These are phyloP conservation scores for Xylaria hypoxylon DNA, from an alignment of 2,329 filamentous ascomycete genomes.

Conservation along the genomic window DNA sequence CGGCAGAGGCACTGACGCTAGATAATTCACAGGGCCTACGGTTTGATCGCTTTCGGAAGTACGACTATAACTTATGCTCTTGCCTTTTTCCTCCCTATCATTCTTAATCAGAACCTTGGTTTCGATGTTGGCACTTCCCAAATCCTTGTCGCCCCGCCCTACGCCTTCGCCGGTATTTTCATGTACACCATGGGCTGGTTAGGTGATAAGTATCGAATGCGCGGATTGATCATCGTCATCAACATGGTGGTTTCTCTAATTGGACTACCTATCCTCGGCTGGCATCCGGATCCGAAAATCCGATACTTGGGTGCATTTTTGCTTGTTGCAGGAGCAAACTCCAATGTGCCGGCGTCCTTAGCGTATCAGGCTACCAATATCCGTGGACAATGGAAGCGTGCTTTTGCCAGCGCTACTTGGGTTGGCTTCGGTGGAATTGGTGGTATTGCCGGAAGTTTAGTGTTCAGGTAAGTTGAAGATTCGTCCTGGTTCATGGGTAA, in stretches of 20 bases:
- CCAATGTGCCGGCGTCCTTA: conserved; percentile 80
- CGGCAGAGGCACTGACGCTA: conserved; percentile 60
- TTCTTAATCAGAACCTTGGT: conserved; percentile 72
- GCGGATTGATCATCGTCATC: conserved; percentile 73
- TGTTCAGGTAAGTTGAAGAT: conserved; percentile 66
- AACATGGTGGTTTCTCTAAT: conserved; percentile 76
- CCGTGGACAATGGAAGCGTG: conserved; percentile 88
- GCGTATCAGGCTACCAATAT: conserved; percentile 91
- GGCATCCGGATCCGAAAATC: conserved; percentile 64
- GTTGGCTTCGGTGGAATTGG: conserved; percentile 83
- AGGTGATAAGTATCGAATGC: conserved; percentile 74
- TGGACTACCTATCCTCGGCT: conserved; percentile 79
- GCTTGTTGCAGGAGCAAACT: conserved; percentile 79
- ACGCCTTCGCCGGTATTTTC: conserved; percentile 71
- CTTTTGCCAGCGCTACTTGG: conserved; percentile 79
- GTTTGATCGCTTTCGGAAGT: conserved; percentile 70
- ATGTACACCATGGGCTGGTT: conserved; percentile 71
- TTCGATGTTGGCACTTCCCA: conserved; percentile 74
- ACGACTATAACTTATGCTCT: conserved; percentile 81
- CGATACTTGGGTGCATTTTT: conserved; percentile 82
- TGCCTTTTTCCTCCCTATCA: conserved; percentile 82
- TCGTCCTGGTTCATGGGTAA: not conserved
- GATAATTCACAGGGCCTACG: conserved; percentile 65
- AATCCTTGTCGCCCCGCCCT: conserved; percentile 78
- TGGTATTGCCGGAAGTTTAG: conserved; percentile 78